Conservation (phyloP, 2,329 filamentous ascomycete species). For the Exophiala bonariae region DNA sequence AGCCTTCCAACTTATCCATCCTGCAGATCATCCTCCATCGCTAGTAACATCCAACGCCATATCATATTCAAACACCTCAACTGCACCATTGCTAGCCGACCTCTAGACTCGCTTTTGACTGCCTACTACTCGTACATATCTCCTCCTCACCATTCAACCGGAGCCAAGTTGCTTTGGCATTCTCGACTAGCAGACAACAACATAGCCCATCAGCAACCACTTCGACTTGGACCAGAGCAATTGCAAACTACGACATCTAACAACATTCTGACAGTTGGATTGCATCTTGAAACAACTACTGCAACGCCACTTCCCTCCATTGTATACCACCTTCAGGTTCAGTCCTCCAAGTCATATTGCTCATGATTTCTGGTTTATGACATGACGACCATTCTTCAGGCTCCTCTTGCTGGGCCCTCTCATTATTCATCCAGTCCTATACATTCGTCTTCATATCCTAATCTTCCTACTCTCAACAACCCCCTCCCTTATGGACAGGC, state of each 20-base stretch:
- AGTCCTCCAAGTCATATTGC: too few relatives aligned
- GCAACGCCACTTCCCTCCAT: slow-evolving; percentile 1
- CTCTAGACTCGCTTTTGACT: too few relatives aligned
- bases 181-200: too few relatives aligned
- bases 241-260: background rate
- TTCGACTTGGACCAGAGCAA: background rate
- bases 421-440: slow-evolving; percentile 34
- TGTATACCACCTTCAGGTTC: slow-evolving; percentile 3
- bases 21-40: slow-evolving; percentile 11
- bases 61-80: background rate
- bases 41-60: background rate
- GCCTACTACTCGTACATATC: too few relatives aligned
- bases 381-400: slow-evolving; percentile 40
- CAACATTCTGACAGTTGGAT: background rate
- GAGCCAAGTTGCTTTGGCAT: too few relatives aligned
- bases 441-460: slow-evolving; percentile 28
- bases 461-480: slow-evolving; percentile 19
- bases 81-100: background rate
- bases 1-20: slow-evolving; percentile 5
- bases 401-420: slow-evolving; percentile 33
- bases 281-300: too few relatives aligned
- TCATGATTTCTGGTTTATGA: slow-evolving; percentile 32
- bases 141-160: background rate
- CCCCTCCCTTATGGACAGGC: slow-evolving; percentile 18
- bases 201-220: too few relatives aligned